A percentile compares a stretch with the other conserved stretches of the same genome.
Conservation (phyloP, 2,329 filamentous ascomycete genomes). For the Escovopsis sp. region DNA sequence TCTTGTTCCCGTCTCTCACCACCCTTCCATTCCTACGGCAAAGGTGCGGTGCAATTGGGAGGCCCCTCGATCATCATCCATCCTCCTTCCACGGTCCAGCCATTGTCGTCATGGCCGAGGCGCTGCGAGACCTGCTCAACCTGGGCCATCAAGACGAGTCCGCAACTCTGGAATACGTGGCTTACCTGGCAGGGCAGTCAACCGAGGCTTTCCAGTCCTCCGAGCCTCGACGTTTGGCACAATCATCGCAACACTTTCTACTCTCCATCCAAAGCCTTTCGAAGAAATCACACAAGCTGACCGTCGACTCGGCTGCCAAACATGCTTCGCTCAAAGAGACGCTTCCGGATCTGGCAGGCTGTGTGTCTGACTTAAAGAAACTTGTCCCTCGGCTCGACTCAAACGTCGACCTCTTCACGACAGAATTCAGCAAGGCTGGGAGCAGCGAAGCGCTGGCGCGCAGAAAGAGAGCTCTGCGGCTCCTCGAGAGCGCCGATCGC, state of each 20-base stretch:
- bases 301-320: conserved; percentile 68
- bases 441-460: conserved; percentile 56
- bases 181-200: conserved; percentile 61
- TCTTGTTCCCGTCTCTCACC: background rate
- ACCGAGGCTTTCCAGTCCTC: conserved; percentile 56
- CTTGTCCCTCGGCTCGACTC: conserved; percentile 67
- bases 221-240: conserved; percentile 68
- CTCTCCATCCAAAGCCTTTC: conserved; percentile 77
- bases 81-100: background rate
- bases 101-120: conserved; percentile 19
- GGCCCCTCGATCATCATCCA: no score
- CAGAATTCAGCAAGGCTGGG: conserved; percentile 62
- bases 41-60: no score
- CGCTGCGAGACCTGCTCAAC: conserved; percentile 21
- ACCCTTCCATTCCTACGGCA: background rate
- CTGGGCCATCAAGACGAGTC: conserved; percentile 27
- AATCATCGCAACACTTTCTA: conserved; percentile 65
- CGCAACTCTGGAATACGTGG: conserved; percentile 55
- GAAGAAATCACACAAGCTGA: conserved; percentile 72
- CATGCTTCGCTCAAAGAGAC: conserved; percentile 59
- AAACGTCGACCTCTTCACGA: conserved; percentile 65
- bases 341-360: conserved; percentile 53
- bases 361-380: conserved; percentile 52
- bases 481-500: conserved; percentile 77
- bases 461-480: conserved; percentile 64